Conservation (phyloP, 2,329 filamentous ascomycete species). For the Alternaria consortialis region DNA sequence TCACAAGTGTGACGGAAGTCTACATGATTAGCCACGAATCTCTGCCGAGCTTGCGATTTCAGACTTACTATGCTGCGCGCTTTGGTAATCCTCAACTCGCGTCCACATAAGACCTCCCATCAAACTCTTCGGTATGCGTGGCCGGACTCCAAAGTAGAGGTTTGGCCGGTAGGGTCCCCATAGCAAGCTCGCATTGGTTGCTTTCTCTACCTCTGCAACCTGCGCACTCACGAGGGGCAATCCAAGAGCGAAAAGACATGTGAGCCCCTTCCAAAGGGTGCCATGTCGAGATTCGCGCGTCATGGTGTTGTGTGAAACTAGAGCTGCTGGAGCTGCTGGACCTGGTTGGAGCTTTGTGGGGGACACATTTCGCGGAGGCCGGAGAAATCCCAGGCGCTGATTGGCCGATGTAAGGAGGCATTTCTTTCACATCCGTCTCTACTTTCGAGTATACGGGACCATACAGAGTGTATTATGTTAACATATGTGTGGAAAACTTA, state of each 20-base stretch:
- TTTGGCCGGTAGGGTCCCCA: slow-evolving; percentile 97
- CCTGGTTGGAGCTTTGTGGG: slow-evolving; percentile 15
- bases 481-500: background rate
- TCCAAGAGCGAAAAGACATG: slow-evolving; percentile 35
- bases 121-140: slow-evolving; percentile 81
- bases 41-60: background rate
- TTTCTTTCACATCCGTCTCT: background rate
- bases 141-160: slow-evolving; percentile 89
- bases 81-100: slow-evolving; percentile 79
- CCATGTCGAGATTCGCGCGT: slow-evolving; percentile 35
- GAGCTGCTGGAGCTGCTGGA: background rate
- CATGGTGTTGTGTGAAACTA: slow-evolving; percentile 35
- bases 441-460: background rate
- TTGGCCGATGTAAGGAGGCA: slow-evolving; percentile 18
- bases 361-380: slow-evolving; percentile 33
- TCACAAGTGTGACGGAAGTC: slow-evolving; percentile 95
- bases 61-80: slow-evolving; percentile 76
- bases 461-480: background rate
- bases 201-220: slow-evolving; percentile 52
- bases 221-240: slow-evolving; percentile 40
- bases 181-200: slow-evolving; percentile 82
- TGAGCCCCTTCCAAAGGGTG: slow-evolving; percentile 30
- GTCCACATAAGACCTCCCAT: slow-evolving; percentile 89
- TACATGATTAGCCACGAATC: slow-evolving; percentile 51
- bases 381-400: slow-evolving; percentile 25